Evolutionary conservation across 192 early-diverging fungal genomes (phyloP), one percentile per base, ranked within the genome.

Genomic region (Mortierella alpina): DNA sequence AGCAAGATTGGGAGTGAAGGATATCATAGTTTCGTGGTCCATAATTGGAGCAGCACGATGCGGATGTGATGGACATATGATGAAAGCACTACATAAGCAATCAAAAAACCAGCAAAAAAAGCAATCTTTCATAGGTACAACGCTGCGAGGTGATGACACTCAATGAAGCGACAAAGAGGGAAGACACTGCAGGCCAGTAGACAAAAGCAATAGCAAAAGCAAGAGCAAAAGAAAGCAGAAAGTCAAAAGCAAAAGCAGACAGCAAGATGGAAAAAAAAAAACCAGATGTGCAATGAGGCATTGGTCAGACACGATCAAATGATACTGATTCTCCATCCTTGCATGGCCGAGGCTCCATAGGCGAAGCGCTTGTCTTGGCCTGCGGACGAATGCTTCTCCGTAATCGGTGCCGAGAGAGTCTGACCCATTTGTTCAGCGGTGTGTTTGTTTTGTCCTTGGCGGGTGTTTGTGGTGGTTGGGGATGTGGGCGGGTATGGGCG

Each of bases 261-360:
- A 74, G 6, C 59, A 57, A 66, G 13, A 51, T 49, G 67, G 59
- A 42, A 55, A 45, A 79, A 39, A 18, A 46, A 47, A 31, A 31
- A 31, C 3, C 31, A 31, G 31, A 31, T 31, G 31, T 31, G 31
- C 31, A 22, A 23, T 5, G 11, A 31, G 12, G n/a, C 40, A 11
- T 45, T 10, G 52, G 46, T 42, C 44, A 56, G 71, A 73, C 62
- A 59, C 54, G 53, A 65, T 73, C 52, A 55, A 56, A 49, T 57
- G 54, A 22, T 90, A 92, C 91, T 93, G 47, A 95, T 89, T 85
- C 97, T 88, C 97, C 97, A 99, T 62, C 97, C 97, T 87, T 99
- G 97, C 97, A 99, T 99, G 59, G 89, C 90, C 48, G 93, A 95
- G 52, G 95, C 92, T 48, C 93, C 96, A 79, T 92, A 99, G 44